Percentiles rank a stretch among this genome's conserved stretches.
Conservation (phyloP, 257 asterid genomes). For the Solanum acaule region DNA sequence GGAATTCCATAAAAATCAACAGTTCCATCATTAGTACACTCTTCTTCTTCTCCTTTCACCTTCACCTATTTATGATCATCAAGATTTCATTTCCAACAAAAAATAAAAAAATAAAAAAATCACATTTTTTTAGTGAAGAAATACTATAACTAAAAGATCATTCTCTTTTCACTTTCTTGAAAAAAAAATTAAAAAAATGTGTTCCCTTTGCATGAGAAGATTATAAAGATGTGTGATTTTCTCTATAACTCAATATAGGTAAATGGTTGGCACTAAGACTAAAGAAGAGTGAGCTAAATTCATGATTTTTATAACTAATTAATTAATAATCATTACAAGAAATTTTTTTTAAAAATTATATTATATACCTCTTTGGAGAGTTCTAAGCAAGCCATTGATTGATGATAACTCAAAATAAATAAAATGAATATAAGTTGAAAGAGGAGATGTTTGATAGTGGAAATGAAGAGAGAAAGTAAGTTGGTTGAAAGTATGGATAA, state of each 20-base stretch:
- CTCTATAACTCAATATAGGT: neutral
- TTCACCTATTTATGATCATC: slow-evolving; percentile 20
- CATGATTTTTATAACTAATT: neutral
- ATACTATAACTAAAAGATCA: neutral
- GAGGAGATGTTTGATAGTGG: neutral
- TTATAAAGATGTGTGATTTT: neutral
- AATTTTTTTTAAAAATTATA: no score
- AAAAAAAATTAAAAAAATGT: neutral
- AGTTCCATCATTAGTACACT: slow-evolving; percentile 60
- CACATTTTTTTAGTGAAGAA: neutral
- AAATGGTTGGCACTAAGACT: neutral
- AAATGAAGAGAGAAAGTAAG: neutral
- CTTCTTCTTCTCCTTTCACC: slow-evolving; percentile 27
- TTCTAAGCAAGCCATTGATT: slow-evolving; percentile 52
- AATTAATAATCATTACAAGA: neutral
- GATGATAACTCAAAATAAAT: neutral
- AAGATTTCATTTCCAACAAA: neutral
- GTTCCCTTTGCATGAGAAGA: slow-evolving; percentile 5
- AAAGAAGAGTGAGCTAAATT: neutral
- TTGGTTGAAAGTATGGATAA: slow-evolving; percentile 3
- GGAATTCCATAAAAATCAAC: slow-evolving; percentile 67
- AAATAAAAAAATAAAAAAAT: neutral
- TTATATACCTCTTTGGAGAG: slow-evolving; percentile 38
- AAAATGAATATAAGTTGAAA: neutral
- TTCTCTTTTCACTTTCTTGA: neutral